These are phyloP conservation scores for Yamadazyma diddensiae DNA, from an alignment of 1,139 yeast species.

Conservation along the genomic window DNA sequence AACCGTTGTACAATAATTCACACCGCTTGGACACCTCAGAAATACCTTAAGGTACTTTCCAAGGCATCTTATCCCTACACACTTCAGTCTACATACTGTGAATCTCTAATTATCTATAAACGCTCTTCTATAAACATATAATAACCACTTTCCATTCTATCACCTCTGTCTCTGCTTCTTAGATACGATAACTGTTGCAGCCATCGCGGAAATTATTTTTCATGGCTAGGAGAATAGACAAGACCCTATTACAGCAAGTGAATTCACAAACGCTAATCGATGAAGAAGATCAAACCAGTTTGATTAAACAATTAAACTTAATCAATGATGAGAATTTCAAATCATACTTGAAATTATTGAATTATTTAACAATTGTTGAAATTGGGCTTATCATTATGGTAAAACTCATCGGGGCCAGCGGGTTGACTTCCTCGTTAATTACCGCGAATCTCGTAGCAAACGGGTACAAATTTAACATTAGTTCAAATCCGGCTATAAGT, in stretches of 20 bases:
- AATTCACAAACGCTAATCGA: constrained; percentile 15
- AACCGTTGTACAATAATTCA: too few relatives aligned
- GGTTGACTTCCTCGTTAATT: background rate
- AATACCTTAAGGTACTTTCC: too few relatives aligned
- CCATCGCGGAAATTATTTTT: too few relatives aligned
- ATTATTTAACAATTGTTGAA: constrained; percentile 9
- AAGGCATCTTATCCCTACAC: too few relatives aligned
- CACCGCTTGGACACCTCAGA: too few relatives aligned
- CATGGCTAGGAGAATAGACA: constrained; percentile 16
- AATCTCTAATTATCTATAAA: too few relatives aligned
- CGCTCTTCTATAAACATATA: too few relatives aligned
- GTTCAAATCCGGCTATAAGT: constrained; percentile 1
- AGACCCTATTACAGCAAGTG: constrained; percentile 10
- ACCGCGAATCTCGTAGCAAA: background rate
- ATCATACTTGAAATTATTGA: constrained; percentile 7
- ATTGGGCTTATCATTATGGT: constrained; percentile 3
- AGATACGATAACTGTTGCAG: too few relatives aligned
- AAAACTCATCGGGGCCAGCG: constrained; percentile 1
- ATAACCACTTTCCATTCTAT: too few relatives aligned
- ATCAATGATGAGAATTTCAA: constrained; percentile 9
- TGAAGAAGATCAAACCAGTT: constrained; percentile 20
- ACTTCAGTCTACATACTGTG: too few relatives aligned
- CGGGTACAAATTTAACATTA: constrained; percentile 3
- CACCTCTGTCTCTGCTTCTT: too few relatives aligned
- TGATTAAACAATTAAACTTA: constrained; percentile 14